A percentile compares a stretch with the other conserved stretches of the same genome.
phyloP scores from a whole-genome alignment of 768 basidiomycete genomes.

The Hygrocybe punicea region DNA sequence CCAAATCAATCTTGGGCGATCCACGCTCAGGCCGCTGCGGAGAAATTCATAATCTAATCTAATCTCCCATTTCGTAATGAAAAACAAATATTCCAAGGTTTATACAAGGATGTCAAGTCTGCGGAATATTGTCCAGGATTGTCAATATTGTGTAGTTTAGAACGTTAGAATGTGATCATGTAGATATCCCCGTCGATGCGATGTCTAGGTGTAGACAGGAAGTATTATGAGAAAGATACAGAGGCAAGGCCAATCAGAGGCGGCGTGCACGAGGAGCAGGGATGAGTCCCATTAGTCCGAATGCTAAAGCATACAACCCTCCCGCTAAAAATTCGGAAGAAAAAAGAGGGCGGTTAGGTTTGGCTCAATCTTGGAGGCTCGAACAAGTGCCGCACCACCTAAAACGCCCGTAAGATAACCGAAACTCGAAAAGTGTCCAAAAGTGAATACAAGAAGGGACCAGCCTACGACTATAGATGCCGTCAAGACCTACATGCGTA shows the following conservation, averaged over 20 bases:
- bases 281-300: constrained; percentile 72
- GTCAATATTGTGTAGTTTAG: too few species aligned
- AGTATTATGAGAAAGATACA: neutral
- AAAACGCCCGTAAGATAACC: constrained; percentile 63
- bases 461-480: constrained; percentile 67
- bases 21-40: too few species aligned
- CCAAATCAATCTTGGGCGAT: too few species aligned
- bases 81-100: too few species aligned
- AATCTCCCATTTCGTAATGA: too few species aligned
- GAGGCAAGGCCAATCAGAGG: neutral
- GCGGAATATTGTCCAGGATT: too few species aligned
- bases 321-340: constrained; percentile 44
- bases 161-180: too few species aligned
- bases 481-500: constrained; percentile 47
- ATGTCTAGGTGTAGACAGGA: neutral
- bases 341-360: neutral
- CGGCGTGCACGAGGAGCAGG: constrained; percentile 54
- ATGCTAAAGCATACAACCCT: constrained; percentile 63
- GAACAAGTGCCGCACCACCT: constrained; percentile 46
- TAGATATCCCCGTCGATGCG: too few species aligned
- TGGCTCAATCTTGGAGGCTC: neutral
- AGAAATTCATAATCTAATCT: too few species aligned
- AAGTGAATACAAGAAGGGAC: constrained; percentile 55
- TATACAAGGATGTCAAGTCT: too few species aligned
- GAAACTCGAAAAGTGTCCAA: constrained; percentile 64